Conservation (phyloP, 768 basidiomycete species). For the Gloeopeniophorella convolvens region DNA sequence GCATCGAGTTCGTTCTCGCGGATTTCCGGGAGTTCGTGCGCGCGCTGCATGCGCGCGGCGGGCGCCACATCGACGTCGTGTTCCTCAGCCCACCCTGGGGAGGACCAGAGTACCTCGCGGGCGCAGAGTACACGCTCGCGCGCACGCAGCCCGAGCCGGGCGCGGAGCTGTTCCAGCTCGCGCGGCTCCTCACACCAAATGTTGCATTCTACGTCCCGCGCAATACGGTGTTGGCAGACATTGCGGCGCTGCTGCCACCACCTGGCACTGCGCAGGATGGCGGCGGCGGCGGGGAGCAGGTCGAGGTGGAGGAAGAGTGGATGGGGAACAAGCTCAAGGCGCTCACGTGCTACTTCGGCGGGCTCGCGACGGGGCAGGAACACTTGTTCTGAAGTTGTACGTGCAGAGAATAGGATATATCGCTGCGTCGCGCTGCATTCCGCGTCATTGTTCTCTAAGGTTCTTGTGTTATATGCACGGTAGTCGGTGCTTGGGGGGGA, state of each 20-base stretch:
- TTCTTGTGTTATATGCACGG: too few species aligned
- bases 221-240: slow-evolving; percentile 69
- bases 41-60: slow-evolving; percentile 24
- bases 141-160: slow-evolving; percentile 79
- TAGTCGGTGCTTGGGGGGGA: too few species aligned
- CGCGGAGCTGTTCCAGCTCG: slow-evolving; percentile 69
- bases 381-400: slow-evolving; percentile 40
- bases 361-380: slow-evolving; percentile 65
- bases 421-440: background rate
- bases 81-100: slow-evolving; percentile 98
- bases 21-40: slow-evolving; percentile 82
- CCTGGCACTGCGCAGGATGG: background rate
- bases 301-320: slow-evolving; percentile 97
- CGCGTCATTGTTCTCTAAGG: too few species aligned
- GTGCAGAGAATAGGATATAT: background rate
- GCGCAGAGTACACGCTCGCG: slow-evolving; percentile 58
- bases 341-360: slow-evolving; percentile 90
- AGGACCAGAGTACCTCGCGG: slow-evolving; percentile 64
- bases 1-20: slow-evolving; percentile 87
- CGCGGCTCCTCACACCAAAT: slow-evolving; percentile 66
- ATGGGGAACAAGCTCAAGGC: slow-evolving; percentile 92
- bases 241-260: slow-evolving; percentile 43
- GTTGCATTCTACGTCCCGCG: slow-evolving; percentile 88
- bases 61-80: slow-evolving; percentile 72
- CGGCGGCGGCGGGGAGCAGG: slow-evolving; percentile 38